Percentiles rank a stretch among this genome's conserved stretches.
Conservation (phyloP, 225 moss, liverwort and hornwort species). For the Straminergon stramineum region DNA sequence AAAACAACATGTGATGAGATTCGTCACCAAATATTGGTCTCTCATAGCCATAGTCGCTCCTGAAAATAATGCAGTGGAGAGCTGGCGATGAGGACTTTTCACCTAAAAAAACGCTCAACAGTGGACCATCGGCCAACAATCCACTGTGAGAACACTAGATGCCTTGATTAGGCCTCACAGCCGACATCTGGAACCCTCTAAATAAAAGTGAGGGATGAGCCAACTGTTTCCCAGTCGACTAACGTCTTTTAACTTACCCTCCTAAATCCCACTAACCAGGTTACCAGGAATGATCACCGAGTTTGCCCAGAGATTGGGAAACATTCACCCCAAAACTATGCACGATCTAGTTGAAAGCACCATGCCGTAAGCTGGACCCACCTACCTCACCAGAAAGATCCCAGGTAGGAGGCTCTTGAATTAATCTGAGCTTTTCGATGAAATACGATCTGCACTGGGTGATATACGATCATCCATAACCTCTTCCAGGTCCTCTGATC, state of each 20-base stretch:
- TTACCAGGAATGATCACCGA: slow-evolving; percentile 1
- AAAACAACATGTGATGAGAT: neutral
- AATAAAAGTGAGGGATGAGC: slow-evolving; percentile 25
- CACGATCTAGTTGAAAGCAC: slow-evolving; percentile 1
- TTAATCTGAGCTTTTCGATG: slow-evolving; percentile 1
- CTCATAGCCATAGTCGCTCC: neutral
- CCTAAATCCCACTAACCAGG: slow-evolving; percentile 10
- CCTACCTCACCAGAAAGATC: neutral
- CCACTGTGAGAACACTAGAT: slow-evolving; percentile 7
- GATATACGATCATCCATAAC: slow-evolving; percentile 58
- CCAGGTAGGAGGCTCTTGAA: neutral
- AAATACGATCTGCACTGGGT: slow-evolving; percentile 28
- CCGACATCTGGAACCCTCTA: slow-evolving; percentile 17
- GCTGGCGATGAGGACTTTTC: slow-evolving; percentile 4
- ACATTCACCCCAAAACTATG: slow-evolving; percentile 17
- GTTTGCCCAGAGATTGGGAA: slow-evolving; percentile 4
- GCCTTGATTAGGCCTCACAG: slow-evolving; percentile 9
- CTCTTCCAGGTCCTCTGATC: slow-evolving; percentile 84
- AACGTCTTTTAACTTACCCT: slow-evolving; percentile 19
- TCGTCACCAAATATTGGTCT: slow-evolving; percentile 4
- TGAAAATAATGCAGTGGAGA: slow-evolving; percentile 1
- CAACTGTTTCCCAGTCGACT: slow-evolving; percentile 20
- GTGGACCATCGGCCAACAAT: neutral
- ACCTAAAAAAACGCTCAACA: slow-evolving; percentile 3
- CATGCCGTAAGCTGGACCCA: neutral